These are phyloP conservation scores for Chalciporus sphaerocephalus DNA, from an alignment of 768 basidiomycete genomes.

Conservation along the genomic window DNA sequence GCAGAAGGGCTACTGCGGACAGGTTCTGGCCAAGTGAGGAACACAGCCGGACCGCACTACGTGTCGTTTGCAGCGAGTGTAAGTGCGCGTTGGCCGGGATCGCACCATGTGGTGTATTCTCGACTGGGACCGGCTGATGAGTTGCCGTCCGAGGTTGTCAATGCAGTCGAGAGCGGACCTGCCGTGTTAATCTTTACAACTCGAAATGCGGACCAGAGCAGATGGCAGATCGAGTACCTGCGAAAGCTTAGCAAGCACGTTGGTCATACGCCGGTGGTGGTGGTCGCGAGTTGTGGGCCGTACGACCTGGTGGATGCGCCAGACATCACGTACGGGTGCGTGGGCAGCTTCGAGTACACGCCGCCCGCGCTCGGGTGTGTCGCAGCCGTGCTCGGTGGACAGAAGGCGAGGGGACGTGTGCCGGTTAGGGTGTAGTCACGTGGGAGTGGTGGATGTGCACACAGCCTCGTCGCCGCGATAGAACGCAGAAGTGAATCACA, in stretches of 20 bases:
- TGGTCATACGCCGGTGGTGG: slow-evolving; percentile 35
- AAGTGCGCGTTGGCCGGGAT: slow-evolving; percentile 23
- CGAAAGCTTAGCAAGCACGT: slow-evolving; percentile 23
- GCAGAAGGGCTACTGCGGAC: slow-evolving; percentile 43
- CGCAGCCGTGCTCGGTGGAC: slow-evolving; percentile 40
- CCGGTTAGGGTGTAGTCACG: slow-evolving; percentile 22
- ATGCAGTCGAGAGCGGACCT: not conserved
- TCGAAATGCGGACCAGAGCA: slow-evolving; percentile 49
- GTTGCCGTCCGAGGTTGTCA: slow-evolving; percentile 2
- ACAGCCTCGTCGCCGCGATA: slow-evolving; percentile 24
- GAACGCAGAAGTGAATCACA: not conserved
- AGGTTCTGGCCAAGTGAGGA: slow-evolving; percentile 41
- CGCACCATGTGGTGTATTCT: slow-evolving; percentile 48
- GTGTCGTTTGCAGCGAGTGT: slow-evolving; percentile 44
- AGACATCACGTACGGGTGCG: slow-evolving; percentile 31
- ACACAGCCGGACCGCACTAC: slow-evolving; percentile 58
- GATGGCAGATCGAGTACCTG: slow-evolving; percentile 51
- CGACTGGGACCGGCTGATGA: slow-evolving; percentile 5
- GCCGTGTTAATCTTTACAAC: slow-evolving; percentile 45
- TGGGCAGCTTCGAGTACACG: slow-evolving; percentile 62
- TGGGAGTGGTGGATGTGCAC: slow-evolving; percentile 13
- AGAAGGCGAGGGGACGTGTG: slow-evolving; percentile 3
- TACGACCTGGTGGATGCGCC: slow-evolving; percentile 47
- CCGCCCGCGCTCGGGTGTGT: slow-evolving; percentile 44
- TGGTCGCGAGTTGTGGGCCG: slow-evolving; percentile 62